Evolutionary conservation across 257 asterid genomes (phyloP), one percentile per base, ranked within the genome.

Genomic region (Leonotis leonurus): DNA sequence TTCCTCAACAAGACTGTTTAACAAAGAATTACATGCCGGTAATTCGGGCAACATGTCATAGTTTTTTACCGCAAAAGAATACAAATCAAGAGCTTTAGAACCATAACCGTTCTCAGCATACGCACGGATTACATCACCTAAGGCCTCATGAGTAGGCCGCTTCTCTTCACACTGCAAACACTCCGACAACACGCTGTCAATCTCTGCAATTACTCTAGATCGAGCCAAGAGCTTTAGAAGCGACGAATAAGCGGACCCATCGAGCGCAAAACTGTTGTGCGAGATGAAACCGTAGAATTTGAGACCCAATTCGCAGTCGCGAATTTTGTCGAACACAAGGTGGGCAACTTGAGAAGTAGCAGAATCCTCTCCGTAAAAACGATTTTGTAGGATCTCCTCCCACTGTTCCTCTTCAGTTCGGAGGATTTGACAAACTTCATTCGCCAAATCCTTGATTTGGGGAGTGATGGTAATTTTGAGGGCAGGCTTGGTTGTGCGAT

Each of bases 311-410:
- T 67, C 75, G 39, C 78, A 71, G 72, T 92, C 85, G 18, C 77
- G 95, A 80, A 89, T 73, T 86, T 78, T 85, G 76, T 86, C 99
- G 76, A 92, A 84, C 95, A 92, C 91, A 13, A 73, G 65, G 89
- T 78, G 85, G 65, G 99, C 97, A 81, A 92, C 76, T 26, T 86
- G 88, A 0, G 95, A 76, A 11, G 96, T 95, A 44, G 83, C 75
- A 4, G 79, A 65, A 24, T 81, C 87, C 60, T 78, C 94, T 16
- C 80, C 89, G 0, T 71, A 70, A 29, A 89, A 76, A 0, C 88
- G 88, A 59, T 73, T 70, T 64, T 80, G 83, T 40, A 93, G 73
- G 22, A 82, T 30, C 46, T 71, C 71, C 72, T 87, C 88, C 90
- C 97, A 93, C 0, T 68, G 75, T 21, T 60, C 33, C 11, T 63